Evolutionary conservation across 78 protist genomes (phyloP), one percentile per base, ranked within the genome.

Genomic region (Isochrysis galbana): DNA sequence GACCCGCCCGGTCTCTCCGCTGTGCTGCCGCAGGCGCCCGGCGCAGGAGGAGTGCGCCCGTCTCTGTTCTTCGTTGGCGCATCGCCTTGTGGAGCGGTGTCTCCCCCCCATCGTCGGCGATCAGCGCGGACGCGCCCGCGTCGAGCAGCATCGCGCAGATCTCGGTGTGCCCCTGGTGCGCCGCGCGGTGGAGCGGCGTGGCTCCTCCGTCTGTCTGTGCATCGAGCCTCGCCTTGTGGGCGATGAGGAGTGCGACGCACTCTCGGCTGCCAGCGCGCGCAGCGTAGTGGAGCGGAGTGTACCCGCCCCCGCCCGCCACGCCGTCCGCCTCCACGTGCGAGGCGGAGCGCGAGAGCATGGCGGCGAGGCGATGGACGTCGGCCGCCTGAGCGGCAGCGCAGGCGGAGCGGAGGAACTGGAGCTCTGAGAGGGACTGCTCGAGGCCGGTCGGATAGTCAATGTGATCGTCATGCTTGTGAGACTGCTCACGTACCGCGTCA

Each of bases 71-170:
- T n/a, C 23, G n/a, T n/a, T n/a, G n/a, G n/a, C n/a, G n/a, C n/a
- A n/a, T n/a, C n/a, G 82, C 82, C 82, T 72, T 72, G 82, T 72
- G 82, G n/a, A 72, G 82, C 36, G 82, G 42, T 7, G 82, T 72
- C 17, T 72, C 82, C 21, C 82, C 82, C 46, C 36, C 82, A 42
- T 42, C 36, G 82, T 72, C 82, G 17, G 5, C 23, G 14, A 22
- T 22, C 23, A 4, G 42, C 26, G 42, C 82, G 21, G 10, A 19
- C 82, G 42, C 36, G 44, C 42, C 42, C 17, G 82, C 82, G 42
- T 10, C 46, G 21, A 72, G 42, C 36, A 72, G 82, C 82, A 72
- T 10, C 36, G 21, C 19, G 82, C 82, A 72, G 32, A 72, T 42
- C 7, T 22, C 32, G 46, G 36, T 23, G 36, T 72, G 44, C 32